These are phyloP conservation scores for Annulohypoxylon bovei DNA, from an alignment of 495 filamentous ascomycete genomes.

Conservation along the genomic window DNA sequence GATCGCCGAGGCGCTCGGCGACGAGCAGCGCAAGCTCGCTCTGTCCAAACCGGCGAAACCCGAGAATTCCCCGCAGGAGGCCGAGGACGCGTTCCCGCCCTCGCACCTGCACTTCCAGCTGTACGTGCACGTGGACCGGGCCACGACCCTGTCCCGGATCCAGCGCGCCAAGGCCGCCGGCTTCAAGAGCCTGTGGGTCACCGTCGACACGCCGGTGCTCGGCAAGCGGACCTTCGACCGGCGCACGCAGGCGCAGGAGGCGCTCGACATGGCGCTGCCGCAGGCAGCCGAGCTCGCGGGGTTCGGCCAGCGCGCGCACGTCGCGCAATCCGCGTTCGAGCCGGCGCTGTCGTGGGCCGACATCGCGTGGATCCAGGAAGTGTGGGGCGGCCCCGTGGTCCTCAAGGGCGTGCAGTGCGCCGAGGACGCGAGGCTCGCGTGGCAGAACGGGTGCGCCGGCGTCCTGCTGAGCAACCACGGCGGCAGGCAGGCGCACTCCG, in stretches of 20 bases:
- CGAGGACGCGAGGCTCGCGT: constrained; percentile 81
- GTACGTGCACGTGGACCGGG: constrained; percentile 71
- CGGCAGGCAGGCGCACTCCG: constrained; percentile 84
- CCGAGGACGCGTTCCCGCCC: constrained; percentile 61
- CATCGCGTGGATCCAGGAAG: constrained; percentile 81
- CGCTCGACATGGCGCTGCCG: constrained; percentile 47
- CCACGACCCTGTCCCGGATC: constrained; percentile 68
- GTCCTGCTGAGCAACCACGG: constrained; percentile 90
- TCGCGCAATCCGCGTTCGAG: constrained; percentile 67
- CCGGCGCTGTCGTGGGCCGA: constrained; percentile 83
- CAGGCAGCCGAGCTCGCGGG: constrained; percentile 34
- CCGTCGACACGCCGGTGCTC: constrained; percentile 68
- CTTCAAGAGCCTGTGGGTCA: constrained; percentile 67
- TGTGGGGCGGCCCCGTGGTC: constrained; percentile 85
- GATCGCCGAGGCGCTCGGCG: constrained; percentile 43
- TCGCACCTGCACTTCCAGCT: constrained; percentile 66
- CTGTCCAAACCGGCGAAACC: constrained; percentile 51
- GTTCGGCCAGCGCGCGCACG: constrained; percentile 35
- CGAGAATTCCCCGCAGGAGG: too few relatives aligned
- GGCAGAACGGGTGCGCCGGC: constrained; percentile 76
- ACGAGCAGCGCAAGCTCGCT: constrained; percentile 42
- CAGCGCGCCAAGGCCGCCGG: constrained; percentile 69
- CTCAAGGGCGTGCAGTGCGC: constrained; percentile 88
- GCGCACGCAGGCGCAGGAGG: constrained; percentile 62
- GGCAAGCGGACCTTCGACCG: constrained; percentile 68